Percentiles rank a stretch among this genome's conserved stretches.
phyloP scores from a whole-genome alignment of 164 flowering plant genomes.

The Santalum album region DNA sequence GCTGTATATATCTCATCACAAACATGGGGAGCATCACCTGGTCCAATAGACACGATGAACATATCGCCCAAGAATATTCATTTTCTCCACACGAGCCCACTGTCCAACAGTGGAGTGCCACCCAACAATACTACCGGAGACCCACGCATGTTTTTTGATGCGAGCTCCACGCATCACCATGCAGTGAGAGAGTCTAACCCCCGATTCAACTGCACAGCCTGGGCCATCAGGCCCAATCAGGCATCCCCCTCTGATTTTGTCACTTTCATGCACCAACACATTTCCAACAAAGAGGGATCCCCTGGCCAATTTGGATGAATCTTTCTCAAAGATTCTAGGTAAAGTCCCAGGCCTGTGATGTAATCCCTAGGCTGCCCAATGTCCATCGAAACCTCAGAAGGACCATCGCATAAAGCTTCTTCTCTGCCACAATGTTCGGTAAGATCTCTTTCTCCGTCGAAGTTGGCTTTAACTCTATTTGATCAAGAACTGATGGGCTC shows the following conservation, averaged over 20 bases:
- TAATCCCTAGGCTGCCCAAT: constrained; percentile 95
- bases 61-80: constrained; percentile 96
- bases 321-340: constrained; percentile 73
- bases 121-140: constrained; percentile 87
- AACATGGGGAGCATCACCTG: too few relatives aligned
- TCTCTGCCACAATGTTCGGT: constrained; percentile 78
- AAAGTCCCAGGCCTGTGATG: constrained; percentile 84
- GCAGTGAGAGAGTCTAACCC: constrained; percentile 96
- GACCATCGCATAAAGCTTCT: constrained; percentile 89
- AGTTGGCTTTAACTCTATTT: constrained; percentile 75
- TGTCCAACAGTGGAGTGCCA: constrained; percentile 97
- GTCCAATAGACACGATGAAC: too few relatives aligned
- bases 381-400: constrained; percentile 99
- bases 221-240: constrained; percentile 96
- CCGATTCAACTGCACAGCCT: constrained; percentile 85
- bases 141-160: constrained; percentile 85
- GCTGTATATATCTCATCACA: constrained; percentile 86
- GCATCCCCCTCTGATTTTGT: constrained; percentile 88
- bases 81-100: constrained; percentile 97
- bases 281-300: constrained; percentile 81
- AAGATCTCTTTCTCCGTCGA: constrained; percentile 93
- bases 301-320: constrained; percentile 48
- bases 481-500: constrained; percentile 84
- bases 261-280: constrained; percentile 79
- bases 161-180: constrained; percentile 89